These are phyloP conservation scores for Quercus wislizeni DNA, from an alignment of 306 rosid species.

Conservation along the genomic window DNA sequence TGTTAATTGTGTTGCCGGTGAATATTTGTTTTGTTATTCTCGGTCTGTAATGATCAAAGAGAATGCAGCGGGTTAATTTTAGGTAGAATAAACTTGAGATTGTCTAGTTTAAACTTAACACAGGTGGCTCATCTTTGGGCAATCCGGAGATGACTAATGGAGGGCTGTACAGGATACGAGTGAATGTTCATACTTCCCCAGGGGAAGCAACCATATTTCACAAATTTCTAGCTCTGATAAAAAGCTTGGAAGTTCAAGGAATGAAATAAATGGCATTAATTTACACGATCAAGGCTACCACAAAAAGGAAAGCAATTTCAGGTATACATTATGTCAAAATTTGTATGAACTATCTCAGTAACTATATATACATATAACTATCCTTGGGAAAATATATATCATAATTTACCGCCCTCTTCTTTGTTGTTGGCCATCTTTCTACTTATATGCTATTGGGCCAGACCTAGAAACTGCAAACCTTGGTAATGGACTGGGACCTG, in stretches of 20 bases:
- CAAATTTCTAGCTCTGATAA: neutral
- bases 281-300: constrained; percentile 34
- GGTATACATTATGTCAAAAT: constrained; percentile 39
- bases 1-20: too few species aligned
- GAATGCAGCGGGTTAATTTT: too few species aligned
- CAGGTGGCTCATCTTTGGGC: too few species aligned
- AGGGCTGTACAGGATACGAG: too few species aligned
- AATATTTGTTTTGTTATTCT: too few species aligned
- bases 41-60: too few species aligned
- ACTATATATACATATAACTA: constrained; percentile 3
- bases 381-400: constrained; percentile 12
- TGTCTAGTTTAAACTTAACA: too few species aligned
- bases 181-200: neutral
- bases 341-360: constrained; percentile 30
- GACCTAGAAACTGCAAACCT: constrained; percentile 98
- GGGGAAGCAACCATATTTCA: neutral
- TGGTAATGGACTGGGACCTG: constrained; percentile 91
- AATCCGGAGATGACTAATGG: too few species aligned
- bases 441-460: constrained; percentile 92
- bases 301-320: constrained; percentile 18
- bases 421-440: constrained; percentile 19
- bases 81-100: too few species aligned
- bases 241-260: neutral
- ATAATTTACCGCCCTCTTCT: constrained; percentile 38
- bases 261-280: constrained; percentile 23